phyloP scores from a whole-genome alignment of 768 basidiomycete species.

The Collybia mongolica region DNA sequence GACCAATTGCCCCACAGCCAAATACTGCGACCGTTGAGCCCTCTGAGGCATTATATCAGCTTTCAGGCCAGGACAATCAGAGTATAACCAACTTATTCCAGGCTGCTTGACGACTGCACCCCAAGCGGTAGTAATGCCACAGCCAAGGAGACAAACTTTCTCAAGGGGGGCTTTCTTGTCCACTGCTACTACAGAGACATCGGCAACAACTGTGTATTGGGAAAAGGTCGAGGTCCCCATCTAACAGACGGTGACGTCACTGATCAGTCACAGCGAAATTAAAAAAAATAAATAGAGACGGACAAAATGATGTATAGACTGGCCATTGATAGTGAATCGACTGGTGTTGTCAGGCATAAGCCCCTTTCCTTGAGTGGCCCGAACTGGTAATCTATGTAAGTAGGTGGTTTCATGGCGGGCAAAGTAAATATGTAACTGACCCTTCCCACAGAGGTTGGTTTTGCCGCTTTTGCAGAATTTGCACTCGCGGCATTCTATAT shows the following conservation, averaged over 20 bases:
- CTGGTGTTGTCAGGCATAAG: constrained; percentile 89
- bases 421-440: constrained; percentile 32
- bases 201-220: constrained; percentile 98
- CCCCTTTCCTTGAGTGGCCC: constrained; percentile 91
- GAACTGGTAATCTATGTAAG: constrained; percentile 48
- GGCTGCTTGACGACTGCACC: constrained; percentile 92
- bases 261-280: neutral
- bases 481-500: constrained; percentile 87
- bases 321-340: constrained; percentile 88
- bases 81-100: constrained; percentile 64
- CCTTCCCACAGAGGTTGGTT: constrained; percentile 97
- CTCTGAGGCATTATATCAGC: constrained; percentile 39
- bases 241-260: constrained; percentile 34
- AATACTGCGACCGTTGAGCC: constrained; percentile 91
- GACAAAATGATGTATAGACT: constrained; percentile 90
- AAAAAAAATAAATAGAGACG: constrained; percentile 31
- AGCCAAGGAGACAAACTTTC: constrained; percentile 95
- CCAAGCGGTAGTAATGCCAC: constrained; percentile 98
- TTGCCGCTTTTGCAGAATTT: constrained; percentile 99
- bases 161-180: constrained; percentile 85
- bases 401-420: neutral
- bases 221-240: constrained; percentile 99
- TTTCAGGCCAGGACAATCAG: too few species aligned
- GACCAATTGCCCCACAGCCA: constrained; percentile 94
- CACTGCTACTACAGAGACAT: constrained; percentile 94